phyloP scores from a whole-genome alignment of 306 rosid species.

The Macrotyloma uniflorum region DNA sequence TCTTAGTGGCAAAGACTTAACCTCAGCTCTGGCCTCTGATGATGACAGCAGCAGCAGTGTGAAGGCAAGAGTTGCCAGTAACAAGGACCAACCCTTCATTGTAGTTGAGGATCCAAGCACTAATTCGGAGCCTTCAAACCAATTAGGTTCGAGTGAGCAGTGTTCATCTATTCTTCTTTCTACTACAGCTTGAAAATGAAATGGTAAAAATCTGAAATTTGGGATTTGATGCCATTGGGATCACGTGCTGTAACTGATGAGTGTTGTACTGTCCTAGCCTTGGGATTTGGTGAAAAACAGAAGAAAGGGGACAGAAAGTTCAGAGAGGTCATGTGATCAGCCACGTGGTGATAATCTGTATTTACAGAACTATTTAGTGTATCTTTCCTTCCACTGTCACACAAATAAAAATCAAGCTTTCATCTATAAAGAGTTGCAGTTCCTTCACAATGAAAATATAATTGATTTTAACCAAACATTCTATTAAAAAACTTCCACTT shows the following conservation, averaged over 20 bases:
- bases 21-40: slow-evolving; percentile 34
- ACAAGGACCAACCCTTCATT: slow-evolving; percentile 57
- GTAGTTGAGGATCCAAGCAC: slow-evolving; percentile 13
- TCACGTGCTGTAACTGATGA: slow-evolving; percentile 50
- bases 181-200: background rate
- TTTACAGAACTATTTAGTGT: background rate
- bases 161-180: slow-evolving; percentile 36
- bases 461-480: too few species aligned
- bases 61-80: slow-evolving; percentile 51
- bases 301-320: slow-evolving; percentile 25
- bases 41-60: slow-evolving; percentile 44
- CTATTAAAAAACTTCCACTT: background rate
- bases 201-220: slow-evolving; percentile 30
- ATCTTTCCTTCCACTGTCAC: background rate
- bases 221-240: slow-evolving; percentile 54
- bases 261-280: slow-evolving; percentile 21
- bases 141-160: background rate
- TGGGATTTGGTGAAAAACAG: slow-evolving; percentile 27
- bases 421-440: background rate
- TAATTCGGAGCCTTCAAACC: slow-evolving; percentile 36
- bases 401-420: background rate
- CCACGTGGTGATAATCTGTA: slow-evolving; percentile 49
- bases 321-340: slow-evolving; percentile 52
- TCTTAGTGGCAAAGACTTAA: slow-evolving; percentile 34
- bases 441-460: background rate